Evolutionary conservation across 2,329 filamentous ascomycete species (phyloP).

Genomic region (Pezicula radicicola): DNA sequence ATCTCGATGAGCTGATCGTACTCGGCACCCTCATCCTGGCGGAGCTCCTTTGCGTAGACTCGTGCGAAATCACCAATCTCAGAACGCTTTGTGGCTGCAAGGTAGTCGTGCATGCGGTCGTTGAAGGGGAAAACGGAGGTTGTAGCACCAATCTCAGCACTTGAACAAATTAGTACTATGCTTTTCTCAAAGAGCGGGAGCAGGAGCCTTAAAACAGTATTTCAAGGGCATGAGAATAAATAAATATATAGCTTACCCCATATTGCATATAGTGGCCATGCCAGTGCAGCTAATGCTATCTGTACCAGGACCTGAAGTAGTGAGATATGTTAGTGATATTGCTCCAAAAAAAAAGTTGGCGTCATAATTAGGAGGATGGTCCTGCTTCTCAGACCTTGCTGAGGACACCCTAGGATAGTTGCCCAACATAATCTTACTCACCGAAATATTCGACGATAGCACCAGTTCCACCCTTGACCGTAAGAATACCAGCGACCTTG

Average conservation of each 20-base stretch:
- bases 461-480: slow-evolving; percentile 96
- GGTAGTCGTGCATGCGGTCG: slow-evolving; percentile 96
- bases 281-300: slow-evolving; percentile 76
- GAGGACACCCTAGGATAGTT: too few species aligned
- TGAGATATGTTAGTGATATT: too few species aligned
- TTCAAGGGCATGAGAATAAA: too few species aligned
- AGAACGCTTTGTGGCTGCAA: slow-evolving; percentile 83
- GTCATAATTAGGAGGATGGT: too few species aligned
- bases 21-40: slow-evolving; percentile 83
- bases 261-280: slow-evolving; percentile 78
- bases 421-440: too few species aligned
- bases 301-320: slow-evolving; percentile 58
- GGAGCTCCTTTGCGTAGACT: slow-evolving; percentile 79
- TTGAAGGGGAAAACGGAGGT: slow-evolving; percentile 98
- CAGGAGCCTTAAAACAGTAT: too few species aligned
- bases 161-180: too few species aligned
- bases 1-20: slow-evolving; percentile 97
- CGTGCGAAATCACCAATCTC: slow-evolving; percentile 89
- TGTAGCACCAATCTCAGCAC: slow-evolving; percentile 79
- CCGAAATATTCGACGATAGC: slow-evolving; percentile 72
- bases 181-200: too few species aligned
- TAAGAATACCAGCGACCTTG: slow-evolving; percentile 94
- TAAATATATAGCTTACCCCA: too few species aligned
- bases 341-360: too few species aligned
- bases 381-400: too few species aligned